Conservation (phyloP, 2,329 filamentous ascomycete genomes). For the Coniella lustricola region DNA sequence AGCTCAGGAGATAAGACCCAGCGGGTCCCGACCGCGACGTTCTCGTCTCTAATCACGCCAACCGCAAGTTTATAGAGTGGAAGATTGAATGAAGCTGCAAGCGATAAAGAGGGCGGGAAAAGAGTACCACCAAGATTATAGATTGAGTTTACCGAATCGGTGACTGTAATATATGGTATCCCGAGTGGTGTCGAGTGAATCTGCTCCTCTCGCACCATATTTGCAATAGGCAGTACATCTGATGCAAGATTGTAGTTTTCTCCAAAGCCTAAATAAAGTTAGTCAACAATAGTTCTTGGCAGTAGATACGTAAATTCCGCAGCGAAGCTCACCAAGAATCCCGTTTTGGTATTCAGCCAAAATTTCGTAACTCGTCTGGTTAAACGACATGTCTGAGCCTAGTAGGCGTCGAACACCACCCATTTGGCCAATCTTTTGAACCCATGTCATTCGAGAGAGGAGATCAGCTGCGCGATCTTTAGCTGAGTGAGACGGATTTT, state of each 20-base stretch:
- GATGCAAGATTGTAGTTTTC: slow-evolving; percentile 24
- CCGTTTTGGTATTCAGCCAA: slow-evolving; percentile 13
- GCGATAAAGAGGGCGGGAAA: slow-evolving; percentile 25
- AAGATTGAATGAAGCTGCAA: slow-evolving; percentile 26
- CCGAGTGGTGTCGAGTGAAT: slow-evolving; percentile 17
- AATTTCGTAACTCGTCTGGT: slow-evolving; percentile 14
- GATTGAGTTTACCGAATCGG: slow-evolving; percentile 25
- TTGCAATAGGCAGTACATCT: slow-evolving; percentile 22
- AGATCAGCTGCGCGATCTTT: slow-evolving; percentile 15
- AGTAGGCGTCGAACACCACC: slow-evolving; percentile 14
- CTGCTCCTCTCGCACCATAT: slow-evolving; percentile 19
- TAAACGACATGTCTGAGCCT: slow-evolving; percentile 8
- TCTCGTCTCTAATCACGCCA: slow-evolving; percentile 25
- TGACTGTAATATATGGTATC: slow-evolving; percentile 22
- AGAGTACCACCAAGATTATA: slow-evolving; percentile 25
- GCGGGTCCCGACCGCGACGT: slow-evolving; percentile 24
- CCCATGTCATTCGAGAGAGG: slow-evolving; percentile 16
- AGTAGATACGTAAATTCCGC: not conserved
- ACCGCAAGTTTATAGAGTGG: slow-evolving; percentile 23
- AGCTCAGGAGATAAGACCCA: slow-evolving; percentile 29
- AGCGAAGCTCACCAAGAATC: slow-evolving; percentile 10
- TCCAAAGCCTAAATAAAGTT: slow-evolving; percentile 20
- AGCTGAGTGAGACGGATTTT: not conserved
- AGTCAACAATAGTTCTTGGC: too few relatives aligned
- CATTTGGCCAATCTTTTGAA: slow-evolving; percentile 18